A percentile compares a stretch with the other conserved stretches of the same genome.
These are phyloP conservation scores for Arthromyces matolae DNA, from an alignment of 768 basidiomycete species.

Conservation along the genomic window DNA sequence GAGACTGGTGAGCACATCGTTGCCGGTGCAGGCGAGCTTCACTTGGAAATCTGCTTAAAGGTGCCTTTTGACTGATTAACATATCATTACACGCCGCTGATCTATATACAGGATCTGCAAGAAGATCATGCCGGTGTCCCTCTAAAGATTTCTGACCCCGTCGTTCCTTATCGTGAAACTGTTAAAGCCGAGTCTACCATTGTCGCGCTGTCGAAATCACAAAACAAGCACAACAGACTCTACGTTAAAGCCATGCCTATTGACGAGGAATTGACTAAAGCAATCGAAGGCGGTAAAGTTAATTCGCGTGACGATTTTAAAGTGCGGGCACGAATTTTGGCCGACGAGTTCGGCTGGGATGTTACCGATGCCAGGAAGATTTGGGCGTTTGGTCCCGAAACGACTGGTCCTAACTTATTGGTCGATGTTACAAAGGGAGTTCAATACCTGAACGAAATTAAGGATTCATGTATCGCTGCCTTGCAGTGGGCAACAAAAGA, in stretches of 20 bases:
- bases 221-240: conserved; percentile 99
- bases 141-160: conserved; percentile 95
- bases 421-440: conserved; percentile 99
- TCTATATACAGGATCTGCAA: conserved; percentile 84
- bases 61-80: conserved; percentile 29
- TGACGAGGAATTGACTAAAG: conserved; percentile 90
- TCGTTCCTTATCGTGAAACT: conserved; percentile 97
- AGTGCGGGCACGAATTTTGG: conserved; percentile 88
- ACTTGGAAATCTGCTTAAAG: conserved; percentile 99
- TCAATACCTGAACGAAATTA: conserved; percentile 99
- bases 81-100: not conserved
- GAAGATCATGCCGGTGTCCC: conserved; percentile 99
- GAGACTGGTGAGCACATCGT: conserved; percentile 98
- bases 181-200: conserved; percentile 95
- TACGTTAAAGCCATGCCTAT: conserved; percentile 91
- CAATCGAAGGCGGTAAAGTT: conserved; percentile 86
- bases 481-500: conserved; percentile 99
- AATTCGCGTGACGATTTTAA: conserved; percentile 97
- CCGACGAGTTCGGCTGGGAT: conserved; percentile 97
- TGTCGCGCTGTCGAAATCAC: conserved; percentile 96
- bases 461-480: conserved; percentile 98
- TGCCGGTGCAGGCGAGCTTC: conserved; percentile 98
- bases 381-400: conserved; percentile 99
- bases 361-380: conserved; percentile 99
- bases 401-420: conserved; percentile 92